These are phyloP conservation scores for Ampelocalamus luodianensis DNA, from an alignment of 176 grass and related monocot genomes.

Conservation along the genomic window DNA sequence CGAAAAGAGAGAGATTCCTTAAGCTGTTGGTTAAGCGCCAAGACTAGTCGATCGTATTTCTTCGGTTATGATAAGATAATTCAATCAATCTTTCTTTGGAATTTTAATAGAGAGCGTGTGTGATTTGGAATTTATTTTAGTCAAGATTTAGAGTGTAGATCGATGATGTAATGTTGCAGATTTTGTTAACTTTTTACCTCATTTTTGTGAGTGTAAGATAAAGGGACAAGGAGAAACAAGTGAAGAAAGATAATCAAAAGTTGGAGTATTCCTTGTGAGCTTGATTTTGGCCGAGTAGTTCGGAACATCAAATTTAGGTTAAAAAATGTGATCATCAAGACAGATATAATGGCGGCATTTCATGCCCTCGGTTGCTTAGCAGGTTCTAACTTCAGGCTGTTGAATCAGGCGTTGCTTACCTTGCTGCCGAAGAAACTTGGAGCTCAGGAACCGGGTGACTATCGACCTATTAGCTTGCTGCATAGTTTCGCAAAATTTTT, in stretches of 20 bases:
- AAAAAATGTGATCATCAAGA: too few relatives aligned
- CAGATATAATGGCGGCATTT: too few relatives aligned
- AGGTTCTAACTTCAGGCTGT: too few relatives aligned
- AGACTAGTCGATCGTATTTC: neutral
- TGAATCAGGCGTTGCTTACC: too few relatives aligned
- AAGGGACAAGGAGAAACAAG: neutral
- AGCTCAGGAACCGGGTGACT: too few relatives aligned
- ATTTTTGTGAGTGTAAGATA: neutral
- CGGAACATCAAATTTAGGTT: neutral
- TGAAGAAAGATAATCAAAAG: neutral
- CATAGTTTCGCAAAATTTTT: too few relatives aligned
- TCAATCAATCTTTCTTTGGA: neutral
- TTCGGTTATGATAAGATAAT: neutral
- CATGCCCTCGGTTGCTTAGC: too few relatives aligned
- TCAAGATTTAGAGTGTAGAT: neutral
- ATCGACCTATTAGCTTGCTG: too few relatives aligned
- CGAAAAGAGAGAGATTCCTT: neutral
- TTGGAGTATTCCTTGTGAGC: too few relatives aligned
- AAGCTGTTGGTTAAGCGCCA: neutral
- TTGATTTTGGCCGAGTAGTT: neutral
- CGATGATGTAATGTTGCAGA: constrained; percentile 3
- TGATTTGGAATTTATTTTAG: neutral
- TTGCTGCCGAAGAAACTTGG: too few relatives aligned
- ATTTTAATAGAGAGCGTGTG: neutral
- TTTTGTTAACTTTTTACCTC: neutral